Evolutionary conservation across 129 eudicot genomes (phyloP), one percentile per base, ranked within the genome.

Genomic region (Lactuca saligna): DNA sequence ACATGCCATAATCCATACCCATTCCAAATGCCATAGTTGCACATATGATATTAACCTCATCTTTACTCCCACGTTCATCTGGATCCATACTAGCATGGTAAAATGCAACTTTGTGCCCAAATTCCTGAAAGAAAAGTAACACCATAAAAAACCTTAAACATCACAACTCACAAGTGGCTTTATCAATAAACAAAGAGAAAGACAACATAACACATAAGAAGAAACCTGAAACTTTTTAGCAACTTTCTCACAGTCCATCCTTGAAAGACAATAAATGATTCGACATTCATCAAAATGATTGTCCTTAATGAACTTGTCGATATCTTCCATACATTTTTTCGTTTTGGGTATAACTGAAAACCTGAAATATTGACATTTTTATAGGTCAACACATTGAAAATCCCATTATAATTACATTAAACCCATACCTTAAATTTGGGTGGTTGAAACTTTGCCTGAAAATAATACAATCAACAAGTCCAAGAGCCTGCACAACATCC

Each of bases 11-110:
- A 46, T 34, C 13, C 70, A 65, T 89, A 93, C 99, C 99, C 99
- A 93, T 93, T 66, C 99, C 99, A 81, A 93, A 93, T 55, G 99
- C 99, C 69, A 93, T 90, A 25, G 97, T 93, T 71, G 99, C 99
- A 76, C 99, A 89, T 51, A 89, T 93, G 54, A 93, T 85, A 60
- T 85, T 89, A 58, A 89, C 78, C 74, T 89, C 95, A 76, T 93
- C 97, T 79, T 87, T 93, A 75, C 99, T 93, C 99, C 99, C 85
- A 69, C 95, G 90, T 31, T 85, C 79, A 71, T 87, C 75, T 75
- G 92, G 76, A 32, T 93, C 97, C 97, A 93, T 87, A 74, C 75
- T 89, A 33, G 88, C 97, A 77, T 93, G 97, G 82, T 93, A 93
- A 83, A 85, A 93, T 14, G 88, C 88, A 65, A 90, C 88, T 82